Evolutionary conservation across 1,284 basidiomycete genomes (phyloP).

Genomic region (Trichosporon inkin): DNA sequence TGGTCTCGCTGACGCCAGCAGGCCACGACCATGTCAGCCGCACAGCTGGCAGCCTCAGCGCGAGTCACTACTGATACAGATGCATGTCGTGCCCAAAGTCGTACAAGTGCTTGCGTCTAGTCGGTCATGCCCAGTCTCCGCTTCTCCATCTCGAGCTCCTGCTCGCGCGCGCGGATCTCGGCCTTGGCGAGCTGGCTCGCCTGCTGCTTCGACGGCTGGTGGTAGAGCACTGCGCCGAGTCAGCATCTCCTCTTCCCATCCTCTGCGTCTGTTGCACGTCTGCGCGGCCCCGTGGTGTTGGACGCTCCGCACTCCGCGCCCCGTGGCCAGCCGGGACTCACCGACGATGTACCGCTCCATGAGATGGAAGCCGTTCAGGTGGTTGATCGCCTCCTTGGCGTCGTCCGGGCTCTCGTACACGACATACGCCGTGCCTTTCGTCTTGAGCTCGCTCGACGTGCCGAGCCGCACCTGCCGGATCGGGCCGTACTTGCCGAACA

Average conservation of each 20-base stretch:
- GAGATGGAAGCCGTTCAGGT: slow-evolving; percentile 95
- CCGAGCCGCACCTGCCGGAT: slow-evolving; percentile 94
- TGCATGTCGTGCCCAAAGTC: slow-evolving; percentile 3
- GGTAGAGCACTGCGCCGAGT: slow-evolving; percentile 70
- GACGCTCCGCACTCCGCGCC: no score
- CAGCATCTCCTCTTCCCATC: neutral
- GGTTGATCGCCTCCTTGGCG: slow-evolving; percentile 93
- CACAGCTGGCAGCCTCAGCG: no score
- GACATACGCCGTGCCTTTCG: slow-evolving; percentile 93
- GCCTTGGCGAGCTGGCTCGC: slow-evolving; percentile 80
- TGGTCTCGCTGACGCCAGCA: no score
- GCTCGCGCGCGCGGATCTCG: slow-evolving; percentile 84
- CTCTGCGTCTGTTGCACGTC: no score
- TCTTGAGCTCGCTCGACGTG: slow-evolving; percentile 71
- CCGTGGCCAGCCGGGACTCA: no score
- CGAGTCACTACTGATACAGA: slow-evolving; percentile 14
- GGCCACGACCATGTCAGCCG: no score
- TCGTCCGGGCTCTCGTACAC: slow-evolving; percentile 55
- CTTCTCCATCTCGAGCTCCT: slow-evolving; percentile 83
- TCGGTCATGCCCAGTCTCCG: slow-evolving; percentile 56
- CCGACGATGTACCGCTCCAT: slow-evolving; percentile 94
- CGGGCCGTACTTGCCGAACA: slow-evolving; percentile 95
- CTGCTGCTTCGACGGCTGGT: slow-evolving; percentile 93
- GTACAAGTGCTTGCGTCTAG: slow-evolving; percentile 12
- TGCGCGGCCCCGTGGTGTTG: no score